A percentile compares a stretch with the other conserved stretches of the same genome.
phyloP scores from a whole-genome alignment of 441 rosid species.

The Hura crepitans region DNA sequence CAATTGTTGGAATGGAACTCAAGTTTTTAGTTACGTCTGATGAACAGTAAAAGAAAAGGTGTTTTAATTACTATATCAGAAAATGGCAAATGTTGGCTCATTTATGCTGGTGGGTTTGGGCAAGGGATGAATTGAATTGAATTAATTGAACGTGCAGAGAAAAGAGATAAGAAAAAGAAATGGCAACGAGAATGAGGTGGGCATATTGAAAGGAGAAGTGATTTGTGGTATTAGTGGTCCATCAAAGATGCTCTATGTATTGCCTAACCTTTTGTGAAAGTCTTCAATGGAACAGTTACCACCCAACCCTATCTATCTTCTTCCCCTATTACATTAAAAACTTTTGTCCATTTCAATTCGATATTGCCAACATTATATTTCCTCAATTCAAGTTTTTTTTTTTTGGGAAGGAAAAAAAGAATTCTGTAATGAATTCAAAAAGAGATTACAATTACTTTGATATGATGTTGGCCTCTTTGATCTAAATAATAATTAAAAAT shows the following conservation, averaged over 20 bases:
- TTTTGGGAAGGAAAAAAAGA: neutral
- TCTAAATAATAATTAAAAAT: no score
- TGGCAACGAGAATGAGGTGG: slow-evolving; percentile 22
- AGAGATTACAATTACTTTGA: neutral
- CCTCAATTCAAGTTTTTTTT: neutral
- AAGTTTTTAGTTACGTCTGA: no score
- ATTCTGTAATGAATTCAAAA: neutral
- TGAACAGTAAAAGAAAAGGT: no score
- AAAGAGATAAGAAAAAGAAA: slow-evolving; percentile 2
- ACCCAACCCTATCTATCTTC: slow-evolving; percentile 4
- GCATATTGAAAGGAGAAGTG: slow-evolving; percentile 30
- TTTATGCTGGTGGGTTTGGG: no score
- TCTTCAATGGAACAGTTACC: slow-evolving; percentile 26
- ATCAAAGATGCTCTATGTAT: slow-evolving; percentile 16
- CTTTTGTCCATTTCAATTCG: neutral
- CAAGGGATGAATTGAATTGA: slow-evolving; percentile 23
- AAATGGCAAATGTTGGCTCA: slow-evolving; percentile 4
- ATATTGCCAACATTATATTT: neutral
- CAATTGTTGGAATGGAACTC: no score
- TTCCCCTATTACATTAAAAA: neutral
- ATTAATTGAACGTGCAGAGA: no score
- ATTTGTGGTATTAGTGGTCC: slow-evolving; percentile 35
- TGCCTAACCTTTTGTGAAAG: slow-evolving; percentile 24
- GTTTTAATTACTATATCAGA: neutral
- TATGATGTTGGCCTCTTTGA: no score